Conservation (phyloP, 2,329 filamentous ascomycete genomes). For the Ophiostoma piceae region DNA sequence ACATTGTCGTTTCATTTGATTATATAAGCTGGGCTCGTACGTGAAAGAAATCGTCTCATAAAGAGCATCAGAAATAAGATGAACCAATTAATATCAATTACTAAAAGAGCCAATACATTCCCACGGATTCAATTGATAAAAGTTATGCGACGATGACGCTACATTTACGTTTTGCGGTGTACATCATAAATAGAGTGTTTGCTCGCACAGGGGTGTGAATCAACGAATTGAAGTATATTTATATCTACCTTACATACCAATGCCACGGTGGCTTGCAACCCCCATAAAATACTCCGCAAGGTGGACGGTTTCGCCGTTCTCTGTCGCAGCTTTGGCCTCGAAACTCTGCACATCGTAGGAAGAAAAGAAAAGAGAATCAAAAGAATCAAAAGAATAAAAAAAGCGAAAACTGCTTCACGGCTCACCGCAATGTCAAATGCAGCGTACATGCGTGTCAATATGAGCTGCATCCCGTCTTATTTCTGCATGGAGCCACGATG, state of each 20-base stretch:
- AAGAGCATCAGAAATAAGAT: too few species aligned
- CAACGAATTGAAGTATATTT: not conserved
- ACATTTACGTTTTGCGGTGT: not conserved
- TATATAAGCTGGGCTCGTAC: not conserved
- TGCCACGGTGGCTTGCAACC: not conserved
- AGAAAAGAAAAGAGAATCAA: not conserved
- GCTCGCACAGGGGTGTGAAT: not conserved
- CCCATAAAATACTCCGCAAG: not conserved
- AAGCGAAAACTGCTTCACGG: not conserved
- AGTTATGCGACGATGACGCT: not conserved
- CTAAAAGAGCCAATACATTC: not conserved
- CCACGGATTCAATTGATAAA: not conserved
- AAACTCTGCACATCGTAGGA: not conserved
- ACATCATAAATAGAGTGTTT: not conserved
- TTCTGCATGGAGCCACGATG: not conserved
- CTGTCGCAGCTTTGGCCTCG: not conserved
- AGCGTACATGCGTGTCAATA: not conserved
- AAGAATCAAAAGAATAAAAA: too few species aligned
- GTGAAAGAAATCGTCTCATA: too few species aligned
- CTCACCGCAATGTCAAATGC: not conserved
- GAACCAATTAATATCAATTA: too few species aligned
- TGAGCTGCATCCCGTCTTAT: slow-evolving; percentile 3
- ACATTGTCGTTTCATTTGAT: not conserved
- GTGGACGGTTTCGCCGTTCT: not conserved
- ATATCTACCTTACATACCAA: not conserved